A percentile compares a stretch with the other conserved stretches of the same genome.
Conservation (phyloP, 768 basidiomycete genomes). For the Agaricus subrufescens region DNA sequence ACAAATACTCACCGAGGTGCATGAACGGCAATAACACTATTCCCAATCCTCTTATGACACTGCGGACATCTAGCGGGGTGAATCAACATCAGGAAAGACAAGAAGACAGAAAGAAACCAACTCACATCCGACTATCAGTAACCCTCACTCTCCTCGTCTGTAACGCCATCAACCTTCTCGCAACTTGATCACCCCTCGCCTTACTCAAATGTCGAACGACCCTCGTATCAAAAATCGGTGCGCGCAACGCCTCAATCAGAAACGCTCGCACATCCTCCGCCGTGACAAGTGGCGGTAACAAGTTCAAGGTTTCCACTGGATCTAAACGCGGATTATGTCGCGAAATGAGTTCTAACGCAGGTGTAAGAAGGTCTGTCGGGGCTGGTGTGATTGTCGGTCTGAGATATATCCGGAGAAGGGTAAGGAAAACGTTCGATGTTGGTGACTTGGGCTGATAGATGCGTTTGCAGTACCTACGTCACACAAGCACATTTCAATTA, state of each 20-base stretch:
- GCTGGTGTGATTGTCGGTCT: conserved; percentile 53
- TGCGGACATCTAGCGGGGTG: conserved; percentile 72
- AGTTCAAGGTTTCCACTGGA: conserved; percentile 72
- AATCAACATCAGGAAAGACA: not conserved
- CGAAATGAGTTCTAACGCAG: conserved; percentile 85
- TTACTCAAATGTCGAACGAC: conserved; percentile 69
- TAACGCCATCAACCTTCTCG: conserved; percentile 66
- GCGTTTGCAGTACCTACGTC: conserved; percentile 80
- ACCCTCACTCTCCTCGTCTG: conserved; percentile 84
- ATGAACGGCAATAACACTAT: conserved; percentile 92
- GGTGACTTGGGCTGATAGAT: conserved; percentile 58
- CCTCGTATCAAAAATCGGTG: conserved; percentile 62
- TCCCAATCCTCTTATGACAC: conserved; percentile 91
- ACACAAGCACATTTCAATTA: conserved; percentile 1
- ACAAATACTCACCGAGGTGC: conserved; percentile 60
- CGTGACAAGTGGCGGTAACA: conserved; percentile 87
- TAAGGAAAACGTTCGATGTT: conserved; percentile 70
- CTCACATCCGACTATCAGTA: conserved; percentile 89
- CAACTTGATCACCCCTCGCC: conserved; percentile 74
- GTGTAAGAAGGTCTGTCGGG: conserved; percentile 57
- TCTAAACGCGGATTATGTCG: conserved; percentile 82
- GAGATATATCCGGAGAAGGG: conserved; percentile 84
- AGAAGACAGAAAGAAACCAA: conserved; percentile 15
- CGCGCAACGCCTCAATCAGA: conserved; percentile 63
- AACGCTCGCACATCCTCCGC: conserved; percentile 78